phyloP scores from a whole-genome alignment of 106 monocot genomes.

The Phalaenopsis aphrodite region DNA sequence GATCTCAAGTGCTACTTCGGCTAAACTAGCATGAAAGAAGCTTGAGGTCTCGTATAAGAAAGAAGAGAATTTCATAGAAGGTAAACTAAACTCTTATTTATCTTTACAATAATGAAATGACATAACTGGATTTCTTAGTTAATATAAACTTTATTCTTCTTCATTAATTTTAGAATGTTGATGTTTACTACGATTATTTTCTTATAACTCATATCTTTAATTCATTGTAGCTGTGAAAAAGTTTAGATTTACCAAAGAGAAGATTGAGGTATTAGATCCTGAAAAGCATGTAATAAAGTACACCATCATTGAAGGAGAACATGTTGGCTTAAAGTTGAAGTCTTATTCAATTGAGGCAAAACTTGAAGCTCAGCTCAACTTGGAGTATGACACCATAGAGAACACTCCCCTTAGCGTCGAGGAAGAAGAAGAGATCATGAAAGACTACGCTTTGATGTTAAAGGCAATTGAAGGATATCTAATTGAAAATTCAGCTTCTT shows the following conservation, averaged over 20 bases:
- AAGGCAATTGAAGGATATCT: constrained; percentile 7
- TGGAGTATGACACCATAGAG: constrained; percentile 22
- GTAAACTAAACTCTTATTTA: not conserved
- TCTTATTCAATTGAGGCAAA: constrained; percentile 8
- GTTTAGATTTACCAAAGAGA: constrained; percentile 13
- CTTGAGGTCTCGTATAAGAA: no score
- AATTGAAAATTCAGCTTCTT: constrained; percentile 18
- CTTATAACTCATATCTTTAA: no score
- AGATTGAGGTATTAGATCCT: constrained; percentile 19
- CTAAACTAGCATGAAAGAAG: no score
- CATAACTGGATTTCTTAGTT: no score
- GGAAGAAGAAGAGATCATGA: not conserved
- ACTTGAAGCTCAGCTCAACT: not conserved
- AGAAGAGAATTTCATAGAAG: constrained; percentile 8
- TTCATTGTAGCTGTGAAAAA: not conserved
- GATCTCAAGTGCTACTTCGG: no score
- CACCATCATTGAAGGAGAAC: constrained; percentile 23
- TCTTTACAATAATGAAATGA: no score
- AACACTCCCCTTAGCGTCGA: not conserved
- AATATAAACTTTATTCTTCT: no score
- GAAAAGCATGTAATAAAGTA: constrained; percentile 19
- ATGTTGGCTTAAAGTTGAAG: constrained; percentile 16
- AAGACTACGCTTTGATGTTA: not conserved
- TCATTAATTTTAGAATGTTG: no score
- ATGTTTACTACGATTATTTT: no score